A percentile compares a stretch with the other conserved stretches of the same genome.
Conservation (phyloP, 257 asterid species). For the Paulownia fortunei region DNA sequence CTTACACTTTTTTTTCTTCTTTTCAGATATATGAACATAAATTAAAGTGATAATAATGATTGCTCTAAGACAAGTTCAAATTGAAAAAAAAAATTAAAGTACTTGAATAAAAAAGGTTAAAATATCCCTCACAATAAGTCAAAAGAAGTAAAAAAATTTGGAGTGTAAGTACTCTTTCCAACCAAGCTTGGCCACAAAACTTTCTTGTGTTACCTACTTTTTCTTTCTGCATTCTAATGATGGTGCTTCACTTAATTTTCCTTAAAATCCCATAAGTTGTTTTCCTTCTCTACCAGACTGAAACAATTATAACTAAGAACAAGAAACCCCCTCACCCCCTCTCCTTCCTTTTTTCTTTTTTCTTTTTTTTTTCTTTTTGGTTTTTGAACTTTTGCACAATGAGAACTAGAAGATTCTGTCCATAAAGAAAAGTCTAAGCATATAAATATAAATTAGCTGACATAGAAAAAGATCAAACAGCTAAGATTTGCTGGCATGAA, state of each 20-base stretch:
- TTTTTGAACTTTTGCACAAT: conserved; percentile 44
- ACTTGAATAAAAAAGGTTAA: background rate
- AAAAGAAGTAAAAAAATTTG: conserved; percentile 30
- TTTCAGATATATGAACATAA: background rate
- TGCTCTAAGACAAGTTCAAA: background rate
- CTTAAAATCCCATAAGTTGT: conserved; percentile 10
- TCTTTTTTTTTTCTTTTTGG: too few species aligned
- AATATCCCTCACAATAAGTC: conserved; percentile 28
- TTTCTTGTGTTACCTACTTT: conserved; percentile 37
- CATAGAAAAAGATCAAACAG: conserved; percentile 56
- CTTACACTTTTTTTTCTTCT: background rate
- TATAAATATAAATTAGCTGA: conserved; percentile 45
- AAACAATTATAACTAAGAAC: conserved; percentile 40
- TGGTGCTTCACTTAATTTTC: conserved; percentile 39
- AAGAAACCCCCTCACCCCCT: conserved; percentile 15
- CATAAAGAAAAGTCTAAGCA: conserved; percentile 60
- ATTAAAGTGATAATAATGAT: background rate
- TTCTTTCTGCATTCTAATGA: conserved; percentile 50
- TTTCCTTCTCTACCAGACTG: conserved; percentile 27
- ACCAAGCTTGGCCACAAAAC: conserved; percentile 37
- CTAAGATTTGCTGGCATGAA: conserved; percentile 65
- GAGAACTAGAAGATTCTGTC: conserved; percentile 67
- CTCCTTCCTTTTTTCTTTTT: conserved; percentile 25
- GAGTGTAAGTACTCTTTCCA: conserved; percentile 19
- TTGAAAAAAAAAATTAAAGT: background rate